These are phyloP conservation scores for Cytospora mali DNA, from an alignment of 2,329 filamentous ascomycete genomes.

Conservation along the genomic window DNA sequence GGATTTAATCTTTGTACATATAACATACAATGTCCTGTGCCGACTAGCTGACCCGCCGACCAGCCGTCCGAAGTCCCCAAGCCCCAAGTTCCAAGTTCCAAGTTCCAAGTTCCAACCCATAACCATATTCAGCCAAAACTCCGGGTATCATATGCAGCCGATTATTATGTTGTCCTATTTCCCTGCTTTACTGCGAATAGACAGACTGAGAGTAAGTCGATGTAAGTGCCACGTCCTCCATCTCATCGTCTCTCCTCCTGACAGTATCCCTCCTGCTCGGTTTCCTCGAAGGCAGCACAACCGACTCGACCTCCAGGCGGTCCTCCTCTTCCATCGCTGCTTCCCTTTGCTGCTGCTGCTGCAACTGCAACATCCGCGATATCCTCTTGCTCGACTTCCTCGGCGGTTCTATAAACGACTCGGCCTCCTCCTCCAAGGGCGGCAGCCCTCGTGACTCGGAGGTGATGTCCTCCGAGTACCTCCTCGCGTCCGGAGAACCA, in stretches of 20 bases:
- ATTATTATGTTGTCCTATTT: neutral
- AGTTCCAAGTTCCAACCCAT: no score
- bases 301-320: conserved; percentile 22
- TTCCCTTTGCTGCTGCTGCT: conserved; percentile 1
- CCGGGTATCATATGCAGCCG: conserved; percentile 23
- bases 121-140: conserved; percentile 4
- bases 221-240: conserved; percentile 20
- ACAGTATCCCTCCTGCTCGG: conserved; percentile 23
- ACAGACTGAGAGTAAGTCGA: conserved; percentile 26
- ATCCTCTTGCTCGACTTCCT: conserved; percentile 20
- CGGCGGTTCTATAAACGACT: conserved; percentile 18
- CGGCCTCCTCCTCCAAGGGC: conserved; percentile 19
- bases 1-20: neutral
- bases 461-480: conserved; percentile 24
- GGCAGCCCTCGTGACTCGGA: conserved; percentile 20
- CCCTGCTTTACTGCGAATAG: conserved; percentile 19
- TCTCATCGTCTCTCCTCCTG: conserved; percentile 6
- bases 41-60: neutral
- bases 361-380: conserved; percentile 11
- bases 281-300: conserved; percentile 24
- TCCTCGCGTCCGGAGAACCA: conserved; percentile 1
- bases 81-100: no score
- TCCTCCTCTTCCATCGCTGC: conserved; percentile 12
- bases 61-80: neutral
- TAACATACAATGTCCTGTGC: conserved; percentile 4